These are phyloP conservation scores for Umbelopsis sp. DNA, from an alignment of 371 early-diverging fungal genomes.

Conservation along the genomic window DNA sequence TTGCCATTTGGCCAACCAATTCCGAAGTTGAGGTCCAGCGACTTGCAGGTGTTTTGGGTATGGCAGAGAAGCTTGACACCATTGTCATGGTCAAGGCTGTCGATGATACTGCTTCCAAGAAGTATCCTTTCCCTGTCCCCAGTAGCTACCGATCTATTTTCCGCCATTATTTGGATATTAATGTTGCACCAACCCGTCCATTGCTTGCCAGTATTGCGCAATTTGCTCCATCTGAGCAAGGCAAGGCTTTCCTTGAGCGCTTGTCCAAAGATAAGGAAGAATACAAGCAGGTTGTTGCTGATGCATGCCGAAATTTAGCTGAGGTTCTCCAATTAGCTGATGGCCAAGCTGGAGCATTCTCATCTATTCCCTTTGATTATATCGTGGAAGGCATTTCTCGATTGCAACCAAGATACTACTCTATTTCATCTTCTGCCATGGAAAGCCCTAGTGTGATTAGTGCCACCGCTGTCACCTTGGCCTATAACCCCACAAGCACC, in stretches of 20 bases:
- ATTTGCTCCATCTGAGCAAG: constrained; percentile 62
- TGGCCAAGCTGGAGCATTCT: constrained; percentile 35
- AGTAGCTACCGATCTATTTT: constrained; percentile 86
- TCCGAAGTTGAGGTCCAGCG: constrained; percentile 73
- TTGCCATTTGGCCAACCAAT: constrained; percentile 92
- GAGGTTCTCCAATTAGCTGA: constrained; percentile 57
- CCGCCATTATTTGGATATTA: constrained; percentile 90
- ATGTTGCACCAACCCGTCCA: constrained; percentile 68
- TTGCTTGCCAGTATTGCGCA: constrained; percentile 60
- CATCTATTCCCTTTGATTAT: constrained; percentile 69
- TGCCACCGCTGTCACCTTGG: constrained; percentile 87
- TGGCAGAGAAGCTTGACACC: constrained; percentile 68
- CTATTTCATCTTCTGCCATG: constrained; percentile 89
- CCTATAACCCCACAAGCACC: constrained; percentile 67
- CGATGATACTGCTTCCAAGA: constrained; percentile 72
- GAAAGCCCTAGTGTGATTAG: constrained; percentile 73
- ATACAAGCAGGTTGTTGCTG: constrained; percentile 65
- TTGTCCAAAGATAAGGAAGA: constrained; percentile 77
- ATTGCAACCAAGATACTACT: constrained; percentile 91
- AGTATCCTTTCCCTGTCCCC: constrained; percentile 86
- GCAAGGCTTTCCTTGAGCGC: constrained; percentile 53
- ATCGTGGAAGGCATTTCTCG: constrained; percentile 83
- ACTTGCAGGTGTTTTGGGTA: constrained; percentile 66
- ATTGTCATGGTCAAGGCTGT: constrained; percentile 64
- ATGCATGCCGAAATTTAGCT: constrained; percentile 69